Base-by-base conservation (phyloP, 1,139 yeast species). In the Hanseniaspora uvarum region DNA sequence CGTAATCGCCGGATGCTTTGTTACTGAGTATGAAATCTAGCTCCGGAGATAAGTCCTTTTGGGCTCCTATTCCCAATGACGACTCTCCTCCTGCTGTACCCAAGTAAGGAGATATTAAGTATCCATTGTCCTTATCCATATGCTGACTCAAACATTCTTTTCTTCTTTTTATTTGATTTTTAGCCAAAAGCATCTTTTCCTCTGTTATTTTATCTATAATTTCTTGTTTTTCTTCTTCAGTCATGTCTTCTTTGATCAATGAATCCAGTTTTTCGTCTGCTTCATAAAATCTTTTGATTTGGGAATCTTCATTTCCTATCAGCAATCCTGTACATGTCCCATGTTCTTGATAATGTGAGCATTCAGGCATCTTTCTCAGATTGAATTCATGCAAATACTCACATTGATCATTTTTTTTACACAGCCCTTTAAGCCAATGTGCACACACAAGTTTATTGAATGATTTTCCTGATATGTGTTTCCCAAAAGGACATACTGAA, bases 361-460 rank as follows among this genome's bases (percentile, higher is more conserved):
- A 94, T 68, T 94, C 98, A 2, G 98, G 98, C 95, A 94, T 89
- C 67, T 86, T 88, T 58, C 95, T 77, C 61, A 92, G 71, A 65
- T 92, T 92, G 66, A 89, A 92, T 64, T 94, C 99, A 68, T 94
- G 99, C 51, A 94, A 70, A 63, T 87, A 94, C 70, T 94, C 99
- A 70, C 98, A 94, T 59, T 86, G 89, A 62, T 89, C 96, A 54
- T 94, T 95, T 72, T 89, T 92, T 70, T 94, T 94, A 70, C 99
- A 94, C 38, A 94, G 76, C 0, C 98, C 98, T 61, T 97, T 78
- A 49, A 94, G 78, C 99, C 99, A 92, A 72, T 92, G 97, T 74
- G 94, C 92, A 67, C 98, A 92, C 18, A 92, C 98, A 55, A 83
- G 81, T 70, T 88, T 89, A 68, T 88, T 87, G 60, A 79, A 78